Conservation (phyloP, 1,139 yeast genomes). For the Dujonia santamariae region DNA sequence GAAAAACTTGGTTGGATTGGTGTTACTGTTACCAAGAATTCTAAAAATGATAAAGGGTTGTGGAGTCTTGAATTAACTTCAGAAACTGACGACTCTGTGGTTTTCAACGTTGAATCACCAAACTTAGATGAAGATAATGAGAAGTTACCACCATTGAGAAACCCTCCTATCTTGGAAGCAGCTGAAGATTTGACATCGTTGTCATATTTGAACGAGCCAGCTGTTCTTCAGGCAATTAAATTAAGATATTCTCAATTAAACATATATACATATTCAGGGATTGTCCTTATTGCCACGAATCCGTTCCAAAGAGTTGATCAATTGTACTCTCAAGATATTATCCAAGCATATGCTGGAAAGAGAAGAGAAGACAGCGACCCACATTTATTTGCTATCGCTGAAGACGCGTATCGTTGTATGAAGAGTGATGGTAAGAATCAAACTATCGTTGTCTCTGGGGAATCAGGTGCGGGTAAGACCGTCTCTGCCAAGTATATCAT, state of each 20-base stretch:
- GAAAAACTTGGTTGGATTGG: constrained; percentile 90
- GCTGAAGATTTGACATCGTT: constrained; percentile 92
- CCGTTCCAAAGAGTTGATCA: constrained; percentile 94
- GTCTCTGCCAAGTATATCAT: constrained; percentile 95
- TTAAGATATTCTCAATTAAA: constrained; percentile 84
- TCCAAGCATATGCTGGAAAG: constrained; percentile 91
- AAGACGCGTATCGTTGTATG: constrained; percentile 97
- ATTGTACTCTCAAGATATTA: constrained; percentile 84
- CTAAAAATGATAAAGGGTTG: constrained; percentile 47
- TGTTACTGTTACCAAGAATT: constrained; percentile 64
- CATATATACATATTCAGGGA: constrained; percentile 95
- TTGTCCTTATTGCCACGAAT: constrained; percentile 92
- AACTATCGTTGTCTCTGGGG: constrained; percentile 96
- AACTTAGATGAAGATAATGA: constrained; percentile 47
- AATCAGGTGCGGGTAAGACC: constrained; percentile 98
- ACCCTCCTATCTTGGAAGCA: constrained; percentile 91
- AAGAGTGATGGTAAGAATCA: constrained; percentile 79
- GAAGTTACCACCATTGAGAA: constrained; percentile 78
- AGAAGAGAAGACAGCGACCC: constrained; percentile 94
- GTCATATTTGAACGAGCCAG: constrained; percentile 93
- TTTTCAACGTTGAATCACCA: constrained; percentile 53
- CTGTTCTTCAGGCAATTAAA: constrained; percentile 90
- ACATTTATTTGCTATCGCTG: constrained; percentile 96
- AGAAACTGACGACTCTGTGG: constrained; percentile 54
- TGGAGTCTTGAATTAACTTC: constrained; percentile 57